Evolutionary conservation across 495 filamentous ascomycete genomes (phyloP), one percentile per base, ranked within the genome.

Genomic region (Penicillium cataractarum): DNA sequence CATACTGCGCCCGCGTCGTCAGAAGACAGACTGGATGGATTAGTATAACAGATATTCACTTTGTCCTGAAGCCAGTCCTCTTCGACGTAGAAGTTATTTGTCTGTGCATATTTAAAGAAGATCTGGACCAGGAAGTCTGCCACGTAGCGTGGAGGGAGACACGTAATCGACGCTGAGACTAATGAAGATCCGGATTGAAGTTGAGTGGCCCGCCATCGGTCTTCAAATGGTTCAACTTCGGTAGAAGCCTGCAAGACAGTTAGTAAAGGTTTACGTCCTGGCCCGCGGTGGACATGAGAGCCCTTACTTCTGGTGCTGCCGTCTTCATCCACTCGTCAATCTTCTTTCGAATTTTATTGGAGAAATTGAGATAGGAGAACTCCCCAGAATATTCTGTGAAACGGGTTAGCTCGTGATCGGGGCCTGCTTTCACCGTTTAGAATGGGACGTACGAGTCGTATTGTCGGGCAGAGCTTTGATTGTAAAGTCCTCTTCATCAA

Each of bases 41-140:
- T 71, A 2, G 72, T 79, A 60, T 84, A 82, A 48, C 80, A 80
- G 5, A 74, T 71, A 35, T 75, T 72, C 24, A 84, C 60, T 46
- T 82, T 82, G 9, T 78, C 77, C 10, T 67, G 66, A 15, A 83
- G 71, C 80, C 80, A 84, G 46, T 78, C 74, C 62, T 82, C 77
- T 62, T 82, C 82, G 6, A 82, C 74, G 42, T 82, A 84, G 48
- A 78, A 83, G 61, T 81, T 81, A 55, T 83, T 83, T 13, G 82
- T 83, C 59, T 83, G 75, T 9, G 82, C 81, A 67, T 82, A 82
- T 63, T 82, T 81, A 68, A 82, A 83, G 63, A 82, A 83, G 40
- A 81, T 79, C 31, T 81, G 75, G 7, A 83, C 73, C 12, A 84
- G 69, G 51, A 83, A 83, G 39, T 83, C 78, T 24, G 80, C 79